These are phyloP conservation scores for Plantago ovata DNA, from an alignment of 257 asterid genomes.

Conservation along the genomic window DNA sequence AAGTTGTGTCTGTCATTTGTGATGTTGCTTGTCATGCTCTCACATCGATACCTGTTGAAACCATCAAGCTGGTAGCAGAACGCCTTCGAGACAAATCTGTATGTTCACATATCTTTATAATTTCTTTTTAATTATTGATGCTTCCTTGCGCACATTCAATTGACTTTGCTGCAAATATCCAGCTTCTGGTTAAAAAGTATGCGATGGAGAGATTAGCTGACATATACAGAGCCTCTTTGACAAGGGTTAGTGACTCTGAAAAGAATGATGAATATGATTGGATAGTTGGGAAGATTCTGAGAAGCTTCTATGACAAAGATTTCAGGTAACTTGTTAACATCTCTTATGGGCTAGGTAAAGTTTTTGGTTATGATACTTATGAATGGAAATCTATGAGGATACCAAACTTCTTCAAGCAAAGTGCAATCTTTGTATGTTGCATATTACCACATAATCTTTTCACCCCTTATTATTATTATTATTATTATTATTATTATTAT, in stretches of 20 bases:
- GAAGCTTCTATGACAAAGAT: conserved; percentile 98
- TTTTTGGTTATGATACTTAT: background rate
- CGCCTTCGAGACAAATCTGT: conserved; percentile 98
- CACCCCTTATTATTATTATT: too few species aligned
- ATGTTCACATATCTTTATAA: conserved; percentile 28
- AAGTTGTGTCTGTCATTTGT: conserved; percentile 81
- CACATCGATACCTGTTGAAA: conserved; percentile 64
- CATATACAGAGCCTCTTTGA: conserved; percentile 64
- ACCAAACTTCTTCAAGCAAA: background rate
- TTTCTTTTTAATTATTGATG: conserved; percentile 11
- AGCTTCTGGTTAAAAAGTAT: conserved; percentile 82
- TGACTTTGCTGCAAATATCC: conserved; percentile 31
- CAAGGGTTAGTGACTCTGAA: conserved; percentile 31
- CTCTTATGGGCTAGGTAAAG: conserved; percentile 9
- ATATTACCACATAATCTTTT: too few species aligned
- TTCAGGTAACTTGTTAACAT: conserved; percentile 53
- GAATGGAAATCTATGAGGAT: conserved; percentile 1
- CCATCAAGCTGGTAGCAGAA: conserved; percentile 78
- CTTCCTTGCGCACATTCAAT: conserved; percentile 19
- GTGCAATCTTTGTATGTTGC: too few species aligned
- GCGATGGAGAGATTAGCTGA: conserved; percentile 94
- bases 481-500: too few species aligned
- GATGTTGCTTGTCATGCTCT: conserved; percentile 72
- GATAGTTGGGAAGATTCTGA: conserved; percentile 85
- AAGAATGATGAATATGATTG: conserved; percentile 65